Evolutionary conservation across 768 basidiomycete genomes (phyloP).

Genomic region (Boletus insuetus): DNA sequence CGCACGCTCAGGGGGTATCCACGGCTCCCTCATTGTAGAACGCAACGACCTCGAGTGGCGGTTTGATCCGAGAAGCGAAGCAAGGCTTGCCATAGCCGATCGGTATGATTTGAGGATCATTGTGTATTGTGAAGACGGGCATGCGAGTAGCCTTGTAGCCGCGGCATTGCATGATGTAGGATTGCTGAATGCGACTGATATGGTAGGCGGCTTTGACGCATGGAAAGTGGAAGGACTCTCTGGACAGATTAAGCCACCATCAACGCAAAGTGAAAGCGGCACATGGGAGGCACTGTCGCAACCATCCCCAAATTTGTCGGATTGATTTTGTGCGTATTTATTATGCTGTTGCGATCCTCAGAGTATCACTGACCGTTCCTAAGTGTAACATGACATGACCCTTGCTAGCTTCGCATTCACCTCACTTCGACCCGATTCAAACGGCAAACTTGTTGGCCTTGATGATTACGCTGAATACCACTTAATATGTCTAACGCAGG

Average conservation of each 20-base stretch:
- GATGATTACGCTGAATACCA: neutral
- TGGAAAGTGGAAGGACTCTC: constrained; percentile 71
- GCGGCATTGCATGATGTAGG: constrained; percentile 67
- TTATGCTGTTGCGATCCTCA: neutral
- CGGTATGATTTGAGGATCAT: constrained; percentile 74
- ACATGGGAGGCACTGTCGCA: constrained; percentile 32
- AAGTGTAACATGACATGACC: no score
- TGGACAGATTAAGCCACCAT: constrained; percentile 39
- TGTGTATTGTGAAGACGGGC: constrained; percentile 72
- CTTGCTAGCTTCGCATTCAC: neutral
- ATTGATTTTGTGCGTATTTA: constrained; percentile 4
- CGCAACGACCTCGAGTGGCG: constrained; percentile 79
- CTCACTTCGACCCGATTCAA: no score
- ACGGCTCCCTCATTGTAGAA: constrained; percentile 70
- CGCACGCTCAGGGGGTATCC: constrained; percentile 53
- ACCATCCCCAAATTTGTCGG: constrained; percentile 24
- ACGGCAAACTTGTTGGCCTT: neutral
- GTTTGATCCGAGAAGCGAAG: constrained; percentile 65
- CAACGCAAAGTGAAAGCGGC: constrained; percentile 27
- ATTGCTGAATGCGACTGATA: constrained; percentile 70
- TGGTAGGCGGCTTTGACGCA: constrained; percentile 69
- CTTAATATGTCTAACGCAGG: neutral
- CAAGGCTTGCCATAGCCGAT: constrained; percentile 63
- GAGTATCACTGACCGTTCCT: neutral
- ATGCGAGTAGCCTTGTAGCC: constrained; percentile 71